These are phyloP conservation scores for Leptomonas pyrrhocoris DNA, from an alignment of 208 protist genomes.

Conservation along the genomic window DNA sequence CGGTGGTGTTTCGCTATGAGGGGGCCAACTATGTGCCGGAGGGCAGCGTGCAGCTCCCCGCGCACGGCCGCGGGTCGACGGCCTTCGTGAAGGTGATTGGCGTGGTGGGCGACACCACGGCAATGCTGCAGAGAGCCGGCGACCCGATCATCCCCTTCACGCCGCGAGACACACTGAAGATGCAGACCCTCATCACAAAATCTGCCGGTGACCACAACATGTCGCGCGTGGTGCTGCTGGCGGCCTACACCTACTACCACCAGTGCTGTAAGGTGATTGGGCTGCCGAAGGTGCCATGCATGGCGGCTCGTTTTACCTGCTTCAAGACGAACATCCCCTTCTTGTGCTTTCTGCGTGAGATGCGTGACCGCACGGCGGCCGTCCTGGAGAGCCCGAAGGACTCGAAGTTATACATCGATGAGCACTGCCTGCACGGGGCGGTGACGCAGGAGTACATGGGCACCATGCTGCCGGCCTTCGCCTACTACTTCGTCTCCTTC, in stretches of 20 bases:
- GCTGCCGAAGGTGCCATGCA: slow-evolving; percentile 32
- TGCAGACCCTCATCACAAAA: slow-evolving; percentile 71
- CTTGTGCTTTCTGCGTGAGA: slow-evolving; percentile 75
- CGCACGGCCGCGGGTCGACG: slow-evolving; percentile 7
- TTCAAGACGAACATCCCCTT: slow-evolving; percentile 80
- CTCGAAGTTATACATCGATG: slow-evolving; percentile 47
- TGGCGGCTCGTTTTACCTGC: slow-evolving; percentile 33
- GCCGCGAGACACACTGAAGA: slow-evolving; percentile 21
- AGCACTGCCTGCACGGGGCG: slow-evolving; percentile 39
- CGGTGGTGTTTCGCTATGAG: slow-evolving; percentile 69
- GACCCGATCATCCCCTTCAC: slow-evolving; percentile 7
- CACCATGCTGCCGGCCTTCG: slow-evolving; percentile 34
- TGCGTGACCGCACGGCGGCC: slow-evolving; percentile 43
- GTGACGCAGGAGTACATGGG: slow-evolving; percentile 28
- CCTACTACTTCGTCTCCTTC: slow-evolving; percentile 38
- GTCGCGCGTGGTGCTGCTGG: slow-evolving; percentile 57
- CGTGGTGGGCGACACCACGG: slow-evolving; percentile 34
- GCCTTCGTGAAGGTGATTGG: slow-evolving; percentile 65
- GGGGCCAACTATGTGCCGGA: slow-evolving; percentile 43
- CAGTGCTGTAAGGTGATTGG: slow-evolving; percentile 49
- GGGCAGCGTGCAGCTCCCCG: slow-evolving; percentile 47
- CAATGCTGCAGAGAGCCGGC: slow-evolving; percentile 2
- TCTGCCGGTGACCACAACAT: slow-evolving; percentile 80
- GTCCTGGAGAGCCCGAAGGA: slow-evolving; percentile 27
- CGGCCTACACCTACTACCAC: slow-evolving; percentile 52